These are phyloP conservation scores for Fusarium sp. DNA, from an alignment of 2,329 filamentous ascomycete genomes.

Conservation along the genomic window DNA sequence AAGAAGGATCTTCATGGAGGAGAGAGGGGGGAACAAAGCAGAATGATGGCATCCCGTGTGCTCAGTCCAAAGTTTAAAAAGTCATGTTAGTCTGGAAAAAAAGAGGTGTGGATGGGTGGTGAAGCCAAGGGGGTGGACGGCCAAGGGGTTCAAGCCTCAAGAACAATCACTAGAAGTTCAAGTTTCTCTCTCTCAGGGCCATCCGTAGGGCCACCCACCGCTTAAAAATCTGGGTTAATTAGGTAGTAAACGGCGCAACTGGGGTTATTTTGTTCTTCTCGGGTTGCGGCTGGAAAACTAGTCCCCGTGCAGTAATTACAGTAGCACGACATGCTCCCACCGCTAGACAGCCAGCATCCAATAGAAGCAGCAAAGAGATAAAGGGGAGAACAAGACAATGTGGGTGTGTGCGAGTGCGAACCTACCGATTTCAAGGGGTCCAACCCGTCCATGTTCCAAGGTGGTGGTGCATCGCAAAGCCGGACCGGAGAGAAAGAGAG, in stretches of 20 bases:
- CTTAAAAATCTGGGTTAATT: neutral
- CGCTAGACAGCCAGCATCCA: neutral
- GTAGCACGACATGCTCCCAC: neutral
- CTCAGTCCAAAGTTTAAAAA: slow-evolving; percentile 10
- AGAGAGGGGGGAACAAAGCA: neutral
- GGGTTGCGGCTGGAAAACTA: neutral
- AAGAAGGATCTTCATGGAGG: slow-evolving; percentile 1
- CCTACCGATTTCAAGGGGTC: slow-evolving; percentile 30
- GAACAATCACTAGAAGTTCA: neutral
- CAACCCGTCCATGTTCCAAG: neutral
- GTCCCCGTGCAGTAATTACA: neutral
- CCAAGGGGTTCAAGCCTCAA: neutral
- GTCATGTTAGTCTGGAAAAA: neutral
- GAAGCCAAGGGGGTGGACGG: neutral
- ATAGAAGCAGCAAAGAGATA: neutral
- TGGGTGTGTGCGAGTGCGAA: slow-evolving; percentile 4
- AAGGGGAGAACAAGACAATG: neutral
- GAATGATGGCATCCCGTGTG: neutral
- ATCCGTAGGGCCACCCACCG: neutral
- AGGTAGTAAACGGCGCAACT: neutral
- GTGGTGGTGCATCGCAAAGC: neutral
- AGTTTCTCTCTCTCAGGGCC: neutral
- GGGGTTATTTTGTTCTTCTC: neutral
- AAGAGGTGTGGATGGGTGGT: neutral
- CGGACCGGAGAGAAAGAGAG: slow-evolving; percentile 21